A percentile compares a stretch with the other conserved stretches of the same genome.
Conservation (phyloP, 2,329 filamentous ascomycete genomes). For the Paracorniculantispora psalliotae region DNA sequence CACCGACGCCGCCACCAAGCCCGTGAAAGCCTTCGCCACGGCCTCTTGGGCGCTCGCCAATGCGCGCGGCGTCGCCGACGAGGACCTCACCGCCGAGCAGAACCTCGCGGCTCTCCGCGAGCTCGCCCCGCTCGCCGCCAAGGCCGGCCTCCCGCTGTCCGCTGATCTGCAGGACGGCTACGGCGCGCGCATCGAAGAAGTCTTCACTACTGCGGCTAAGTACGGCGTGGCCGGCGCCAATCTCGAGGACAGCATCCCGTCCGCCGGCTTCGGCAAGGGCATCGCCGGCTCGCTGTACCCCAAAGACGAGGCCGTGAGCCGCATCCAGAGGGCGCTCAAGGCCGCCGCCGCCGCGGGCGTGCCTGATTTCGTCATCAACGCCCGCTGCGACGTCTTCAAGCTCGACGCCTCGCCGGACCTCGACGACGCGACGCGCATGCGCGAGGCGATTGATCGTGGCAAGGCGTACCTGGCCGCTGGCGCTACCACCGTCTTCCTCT, state of each 20-base stretch:
- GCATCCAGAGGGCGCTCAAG: conserved; percentile 39
- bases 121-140: conserved; percentile 38
- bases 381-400: conserved; percentile 50
- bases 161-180: conserved; percentile 60
- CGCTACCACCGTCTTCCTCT: conserved; percentile 56
- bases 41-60: conserved; percentile 48
- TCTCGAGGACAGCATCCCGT: conserved; percentile 47
- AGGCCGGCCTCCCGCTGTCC: conserved; percentile 43
- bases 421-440: conserved; percentile 31
- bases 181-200: conserved; percentile 39
- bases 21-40: conserved; percentile 41
- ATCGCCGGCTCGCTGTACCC: conserved; percentile 28
- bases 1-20: conserved; percentile 25
- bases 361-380: conserved; percentile 53
- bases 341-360: conserved; percentile 43
- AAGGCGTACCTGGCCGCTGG: conserved; percentile 54
- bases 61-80: conserved; percentile 39
- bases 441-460: conserved; percentile 48
- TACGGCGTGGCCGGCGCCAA: conserved; percentile 54
- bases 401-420: conserved; percentile 24
- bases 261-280: conserved; percentile 30
- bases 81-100: conserved; percentile 43
- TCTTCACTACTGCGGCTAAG: conserved; percentile 40
- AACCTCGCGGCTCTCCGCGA: conserved; percentile 44
- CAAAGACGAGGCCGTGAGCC: conserved; percentile 41